phyloP scores from a whole-genome alignment of 805 yeast species.

The Sugiyamaella marilandica region DNA sequence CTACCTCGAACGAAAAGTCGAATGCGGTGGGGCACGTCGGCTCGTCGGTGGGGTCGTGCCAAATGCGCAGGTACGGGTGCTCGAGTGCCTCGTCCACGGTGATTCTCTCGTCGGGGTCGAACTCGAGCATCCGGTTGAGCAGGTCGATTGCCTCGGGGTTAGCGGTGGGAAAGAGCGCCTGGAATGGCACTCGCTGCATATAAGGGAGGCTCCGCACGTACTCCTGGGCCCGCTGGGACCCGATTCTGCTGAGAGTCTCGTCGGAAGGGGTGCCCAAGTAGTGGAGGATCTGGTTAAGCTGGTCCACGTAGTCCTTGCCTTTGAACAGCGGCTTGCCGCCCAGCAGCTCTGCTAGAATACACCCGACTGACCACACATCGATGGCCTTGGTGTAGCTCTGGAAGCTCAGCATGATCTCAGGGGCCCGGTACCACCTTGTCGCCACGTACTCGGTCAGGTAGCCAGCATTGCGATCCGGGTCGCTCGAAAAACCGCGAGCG shows the following conservation, averaged over 20 bases:
- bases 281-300: slow-evolving; percentile 78
- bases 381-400: slow-evolving; percentile 95
- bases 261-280: slow-evolving; percentile 90
- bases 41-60: slow-evolving; percentile 95
- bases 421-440: slow-evolving; percentile 98
- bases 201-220: slow-evolving; percentile 83
- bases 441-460: slow-evolving; percentile 97
- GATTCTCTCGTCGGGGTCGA: slow-evolving; percentile 80
- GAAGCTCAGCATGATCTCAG: slow-evolving; percentile 92
- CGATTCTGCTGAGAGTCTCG: slow-evolving; percentile 45
- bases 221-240: slow-evolving; percentile 84
- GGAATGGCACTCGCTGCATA: slow-evolving; percentile 74
- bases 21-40: slow-evolving; percentile 69
- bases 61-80: slow-evolving; percentile 82
- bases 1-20: slow-evolving; percentile 82
- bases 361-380: slow-evolving; percentile 97
- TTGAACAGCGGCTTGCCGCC: slow-evolving; percentile 90
- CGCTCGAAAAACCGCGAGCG: slow-evolving; percentile 47
- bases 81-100: slow-evolving; percentile 82
- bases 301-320: slow-evolving; percentile 95
- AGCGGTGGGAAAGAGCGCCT: slow-evolving; percentile 71
- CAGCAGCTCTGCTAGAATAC: slow-evolving; percentile 88
- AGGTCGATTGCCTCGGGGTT: slow-evolving; percentile 83
- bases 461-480: slow-evolving; percentile 80
- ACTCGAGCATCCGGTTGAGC: slow-evolving; percentile 69